phyloP scores from a whole-genome alignment of 208 protist species.

The Sergeia podlipaevii region DNA sequence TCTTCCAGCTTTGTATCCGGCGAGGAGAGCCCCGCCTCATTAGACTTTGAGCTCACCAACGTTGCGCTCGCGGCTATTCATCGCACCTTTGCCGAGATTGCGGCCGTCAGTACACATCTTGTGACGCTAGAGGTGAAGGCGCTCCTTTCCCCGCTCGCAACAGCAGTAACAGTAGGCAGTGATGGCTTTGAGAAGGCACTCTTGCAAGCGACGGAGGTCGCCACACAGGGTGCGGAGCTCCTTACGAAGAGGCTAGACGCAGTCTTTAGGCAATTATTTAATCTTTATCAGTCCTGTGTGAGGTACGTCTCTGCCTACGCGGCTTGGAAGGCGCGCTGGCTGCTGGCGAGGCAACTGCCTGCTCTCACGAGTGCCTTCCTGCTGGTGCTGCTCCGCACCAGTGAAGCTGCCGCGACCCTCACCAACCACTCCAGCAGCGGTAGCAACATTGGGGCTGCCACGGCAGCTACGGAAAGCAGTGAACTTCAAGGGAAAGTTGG shows the following conservation, averaged over 20 bases:
- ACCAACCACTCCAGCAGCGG: background rate
- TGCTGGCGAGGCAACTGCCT: constrained; percentile 47
- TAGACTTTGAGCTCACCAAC: constrained; percentile 55
- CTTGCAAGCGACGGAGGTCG: constrained; percentile 5
- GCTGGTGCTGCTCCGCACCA: constrained; percentile 23
- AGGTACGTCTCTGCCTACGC: constrained; percentile 33
- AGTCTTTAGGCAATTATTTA: constrained; percentile 21
- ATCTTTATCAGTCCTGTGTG: constrained; percentile 34
- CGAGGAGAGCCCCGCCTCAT: constrained; percentile 38
- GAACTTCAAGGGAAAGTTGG: too few relatives aligned
- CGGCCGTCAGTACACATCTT: constrained; percentile 11
- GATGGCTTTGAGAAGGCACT: constrained; percentile 15
- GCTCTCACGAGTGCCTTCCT: constrained; percentile 33
- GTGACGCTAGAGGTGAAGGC: background rate
- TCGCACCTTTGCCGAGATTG: constrained; percentile 37
- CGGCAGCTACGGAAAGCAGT: too few relatives aligned
- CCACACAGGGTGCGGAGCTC: background rate
- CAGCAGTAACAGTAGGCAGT: background rate
- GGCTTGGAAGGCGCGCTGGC: constrained; percentile 64
- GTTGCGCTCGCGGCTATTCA: constrained; percentile 46
- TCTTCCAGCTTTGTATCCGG: constrained; percentile 2
- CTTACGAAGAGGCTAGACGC: constrained; percentile 1
- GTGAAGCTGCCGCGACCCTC: constrained; percentile 1
- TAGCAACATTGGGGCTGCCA: too few relatives aligned
- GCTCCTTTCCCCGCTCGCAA: background rate